Conservation (phyloP, 805 yeast species). For the Metschnikowia chrysomelidarum region DNA sequence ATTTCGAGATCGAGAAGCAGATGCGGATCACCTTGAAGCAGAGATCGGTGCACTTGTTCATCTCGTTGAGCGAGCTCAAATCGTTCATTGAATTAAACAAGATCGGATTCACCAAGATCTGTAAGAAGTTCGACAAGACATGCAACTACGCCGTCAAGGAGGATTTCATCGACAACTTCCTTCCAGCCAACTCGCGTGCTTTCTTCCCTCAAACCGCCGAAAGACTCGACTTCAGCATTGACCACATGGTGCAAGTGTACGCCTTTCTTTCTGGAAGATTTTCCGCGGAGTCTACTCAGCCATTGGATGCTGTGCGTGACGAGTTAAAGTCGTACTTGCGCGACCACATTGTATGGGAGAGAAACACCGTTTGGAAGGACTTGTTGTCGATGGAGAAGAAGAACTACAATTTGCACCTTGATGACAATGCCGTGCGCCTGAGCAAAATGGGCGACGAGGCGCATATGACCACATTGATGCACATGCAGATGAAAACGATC, state of each 20-base stretch:
- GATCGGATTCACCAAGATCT: conserved; percentile 86
- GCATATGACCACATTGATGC: conserved; percentile 11
- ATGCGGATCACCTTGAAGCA: conserved; percentile 63
- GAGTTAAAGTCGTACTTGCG: conserved; percentile 58
- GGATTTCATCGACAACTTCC: conserved; percentile 48
- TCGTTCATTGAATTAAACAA: conserved; percentile 80
- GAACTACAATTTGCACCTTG: conserved; percentile 19
- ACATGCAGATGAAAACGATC: conserved; percentile 30
- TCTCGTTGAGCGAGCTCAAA: conserved; percentile 74
- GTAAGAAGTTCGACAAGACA: conserved; percentile 90
- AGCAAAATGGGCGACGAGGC: conserved; percentile 21
- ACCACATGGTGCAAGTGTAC: conserved; percentile 51
- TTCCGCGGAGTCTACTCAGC: conserved; percentile 49
- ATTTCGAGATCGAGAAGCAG: conserved; percentile 27
- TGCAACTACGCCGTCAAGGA: conserved; percentile 58
- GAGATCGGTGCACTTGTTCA: conserved; percentile 63
- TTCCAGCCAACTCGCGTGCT: conserved; percentile 50
- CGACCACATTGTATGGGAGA: conserved; percentile 95
- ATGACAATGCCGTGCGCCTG: conserved; percentile 17
- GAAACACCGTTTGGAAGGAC: conserved; percentile 97
- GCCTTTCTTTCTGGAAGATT: conserved; percentile 42
- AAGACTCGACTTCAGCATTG: conserved; percentile 49
- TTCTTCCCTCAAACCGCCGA: conserved; percentile 44
- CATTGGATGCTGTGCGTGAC: conserved; percentile 38
- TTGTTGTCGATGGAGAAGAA: conserved; percentile 65